Evolutionary conservation across 2,329 filamentous ascomycete genomes (phyloP), one percentile per base, ranked within the genome.

Genomic region (Cladosporium phlei): DNA sequence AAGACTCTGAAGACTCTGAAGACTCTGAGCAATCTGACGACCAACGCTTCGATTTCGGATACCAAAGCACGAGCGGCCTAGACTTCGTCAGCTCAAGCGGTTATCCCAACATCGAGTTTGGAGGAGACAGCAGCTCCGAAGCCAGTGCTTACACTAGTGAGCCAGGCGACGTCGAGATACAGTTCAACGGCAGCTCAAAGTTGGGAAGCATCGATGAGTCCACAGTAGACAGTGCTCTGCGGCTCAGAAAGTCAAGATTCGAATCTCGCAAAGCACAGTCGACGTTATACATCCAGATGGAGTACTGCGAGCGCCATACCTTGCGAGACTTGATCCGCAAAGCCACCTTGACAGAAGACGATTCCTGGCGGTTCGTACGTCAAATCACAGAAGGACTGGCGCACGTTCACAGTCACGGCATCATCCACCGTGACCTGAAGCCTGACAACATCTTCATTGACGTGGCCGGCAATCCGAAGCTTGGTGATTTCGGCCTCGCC

Each of bases 381-480:
- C 91, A 97, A 59, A 83, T 97, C 9, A 71, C 97, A 4, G 90
- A 97, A 65, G 93, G 91, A 0, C 69, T 98, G 30, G 83, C 81
- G 11, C 88, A 97, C 63, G 93, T 98, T 33, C 93, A 98, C 64
- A 79, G 83, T 9, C 77, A 91, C 49, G 89, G 87, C 39, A 95
- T 98, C 54, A 93, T 97, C 11, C 93, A 98, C 64, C 85, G 93
- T 7, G 93, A 98, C 65, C 74, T 98, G 21, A 98, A 98, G 63
- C 93, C 93, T 0, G 93, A 97, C 62, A 98, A 98, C 55, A 84
- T 98, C 22, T 98, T 98, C 68, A 94, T 98, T 54, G 91, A 97
- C 59, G 81, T 85, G 6, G 78, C 84, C 2, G 88, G 89, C 53
- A 93, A 94, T 57, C 89, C 95, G 28, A 93, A 94, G 55, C 96